Base-by-base conservation (phyloP, 2,329 filamentous ascomycete species). In the Blumeria hordei region DNA sequence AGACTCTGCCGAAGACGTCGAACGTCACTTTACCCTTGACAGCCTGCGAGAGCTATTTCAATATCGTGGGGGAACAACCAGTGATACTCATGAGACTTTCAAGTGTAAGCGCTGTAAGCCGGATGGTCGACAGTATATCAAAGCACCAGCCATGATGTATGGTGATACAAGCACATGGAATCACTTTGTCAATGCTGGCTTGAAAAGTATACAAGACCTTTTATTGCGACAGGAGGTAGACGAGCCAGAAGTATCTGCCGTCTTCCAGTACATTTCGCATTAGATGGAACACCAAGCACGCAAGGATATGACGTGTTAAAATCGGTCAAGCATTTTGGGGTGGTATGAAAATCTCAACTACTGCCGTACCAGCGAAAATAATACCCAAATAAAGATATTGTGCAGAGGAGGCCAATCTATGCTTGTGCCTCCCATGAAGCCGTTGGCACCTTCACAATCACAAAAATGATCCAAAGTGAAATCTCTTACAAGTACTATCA, bases 111-210 rank as follows among this genome's bases (percentile, higher is more conserved):
- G 92, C 43, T 98, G 92, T 68, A 85, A 83, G 63, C 81, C 85
- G 0, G 86, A 94, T 62, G 90, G 90, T 0, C 82, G 76, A 58
- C 92, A 98, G 68, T 78, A 77, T 59, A 77, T 95, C 64, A 96
- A 95, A 67, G 87, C 90, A 1, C 85, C 85, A 3, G 92, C 92
- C 1, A 90, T 96, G 82, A 71, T 98, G 57, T 98, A 98, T 64
- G 92, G 92, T 54, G 92, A 98, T 64, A 96, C 92, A 21, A 96
- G 88, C 69, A 90, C 87, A n/a, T 98, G 92, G 92, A 98, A 98
- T 64, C 92, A 98, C 68, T 94, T 95, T 69, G 77, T 83, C 45
- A 95, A 94, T 62, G 77, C 81, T 3, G 81, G 78, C 0, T 69
- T 98, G 64, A 76, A 78, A 59, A 75, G 77, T 57, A 98, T 98